These are phyloP conservation scores for Gomphus bonarii DNA, from an alignment of 1,284 basidiomycete genomes.

Conservation along the genomic window DNA sequence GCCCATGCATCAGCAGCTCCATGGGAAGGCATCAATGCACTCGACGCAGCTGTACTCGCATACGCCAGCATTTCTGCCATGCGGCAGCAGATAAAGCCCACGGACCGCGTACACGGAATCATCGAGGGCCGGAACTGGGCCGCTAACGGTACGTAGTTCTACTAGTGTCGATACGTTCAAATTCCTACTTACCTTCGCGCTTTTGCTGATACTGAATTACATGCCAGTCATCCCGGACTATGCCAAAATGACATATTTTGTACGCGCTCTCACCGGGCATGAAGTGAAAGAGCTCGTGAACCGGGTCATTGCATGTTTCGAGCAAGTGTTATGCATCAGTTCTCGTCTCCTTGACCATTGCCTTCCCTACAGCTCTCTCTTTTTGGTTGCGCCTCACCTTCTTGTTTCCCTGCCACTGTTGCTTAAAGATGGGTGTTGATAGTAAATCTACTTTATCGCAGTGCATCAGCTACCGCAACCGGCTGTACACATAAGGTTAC, in stretches of 20 bases:
- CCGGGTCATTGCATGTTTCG: constrained; percentile 27
- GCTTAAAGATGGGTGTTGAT: not conserved
- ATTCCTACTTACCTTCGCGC: constrained; percentile 18
- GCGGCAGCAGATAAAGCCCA: constrained; percentile 37
- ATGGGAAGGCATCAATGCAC: constrained; percentile 35
- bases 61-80: constrained; percentile 31
- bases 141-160: constrained; percentile 22
- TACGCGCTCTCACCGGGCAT: constrained; percentile 22
- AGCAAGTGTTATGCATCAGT: constrained; percentile 15
- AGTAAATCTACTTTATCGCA: too few relatives aligned
- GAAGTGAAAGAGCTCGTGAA: constrained; percentile 20
- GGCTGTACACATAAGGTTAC: too few relatives aligned
- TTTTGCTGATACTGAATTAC: not conserved
- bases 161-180: not conserved
- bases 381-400: not conserved
- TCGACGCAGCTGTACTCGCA: constrained; percentile 33
- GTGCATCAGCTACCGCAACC: too few relatives aligned
- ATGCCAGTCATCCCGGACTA: constrained; percentile 27
- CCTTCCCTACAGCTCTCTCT: not conserved
- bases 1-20: constrained; percentile 27
- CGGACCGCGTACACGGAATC: constrained; percentile 28
- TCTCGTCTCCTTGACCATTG: not conserved
- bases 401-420: not conserved
- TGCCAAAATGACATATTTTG: constrained; percentile 23
- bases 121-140: constrained; percentile 20